Evolutionary conservation across 2,329 filamentous ascomycete genomes (phyloP), one percentile per base, ranked within the genome.

Genomic region (Colletotrichum echinochloae): DNA sequence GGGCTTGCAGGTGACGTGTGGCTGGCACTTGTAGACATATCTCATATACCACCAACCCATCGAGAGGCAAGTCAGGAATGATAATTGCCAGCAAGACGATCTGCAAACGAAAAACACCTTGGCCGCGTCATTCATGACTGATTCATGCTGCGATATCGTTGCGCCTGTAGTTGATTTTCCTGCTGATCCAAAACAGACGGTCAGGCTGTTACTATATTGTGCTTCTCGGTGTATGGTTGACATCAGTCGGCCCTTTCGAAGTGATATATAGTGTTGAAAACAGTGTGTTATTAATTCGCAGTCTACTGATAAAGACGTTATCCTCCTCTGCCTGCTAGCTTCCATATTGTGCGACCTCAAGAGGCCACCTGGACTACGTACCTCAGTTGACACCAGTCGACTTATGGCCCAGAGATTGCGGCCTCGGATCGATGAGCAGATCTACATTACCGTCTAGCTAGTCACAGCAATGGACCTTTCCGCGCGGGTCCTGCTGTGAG

Each of bases 401-500:
- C 12, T 54, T 37, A 18, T 52, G 6, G 23, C 16, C 41, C 41
- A 35, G 26, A 60, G 44, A 30, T 51, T 51, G 44, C n/a, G 39
- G 26, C 66, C 62, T 66, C 55, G 66, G 61, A 39, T 37, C 51
- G 12, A 54, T 18, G 37, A 35, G 41, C 30, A 37, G 28, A 46
- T 30, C 28, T 60, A 33, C 39, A 12, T 28, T 46, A 44, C 39
- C 37, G 39, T 52, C 51, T 35, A 48, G 30, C 41, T 51, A 20
- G 20, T 35, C 33, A 33, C 41, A 64, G 30, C 33, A 46, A 35
- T 65, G 52, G n/a, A 59, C 46, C 60, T 44, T 35, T 54, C 37
- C 37, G 26, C 60, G 60, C 46, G 37, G 33, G 16, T 14, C 51
- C 35, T 52, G 35, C 52, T 57, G 12, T 39, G 68, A 70, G 64